These are phyloP conservation scores for Gremmenia infestans DNA, from an alignment of 2,329 filamentous ascomycete species.

Conservation along the genomic window DNA sequence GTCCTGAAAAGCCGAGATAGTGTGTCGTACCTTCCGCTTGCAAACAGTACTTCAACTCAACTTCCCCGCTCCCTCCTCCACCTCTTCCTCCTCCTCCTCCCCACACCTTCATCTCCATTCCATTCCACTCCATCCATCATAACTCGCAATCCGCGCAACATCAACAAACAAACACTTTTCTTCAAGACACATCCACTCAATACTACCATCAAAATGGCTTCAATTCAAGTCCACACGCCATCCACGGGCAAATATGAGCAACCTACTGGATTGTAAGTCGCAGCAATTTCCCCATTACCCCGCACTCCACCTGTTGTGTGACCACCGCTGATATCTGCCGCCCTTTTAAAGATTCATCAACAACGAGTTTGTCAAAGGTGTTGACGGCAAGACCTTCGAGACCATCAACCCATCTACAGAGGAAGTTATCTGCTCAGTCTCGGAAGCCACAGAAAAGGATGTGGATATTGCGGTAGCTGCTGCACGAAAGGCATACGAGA, in stretches of 20 bases:
- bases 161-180: background rate
- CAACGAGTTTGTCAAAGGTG: constrained; percentile 80
- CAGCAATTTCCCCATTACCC: constrained; percentile 8
- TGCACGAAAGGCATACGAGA: constrained; percentile 81
- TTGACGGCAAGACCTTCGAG: constrained; percentile 87
- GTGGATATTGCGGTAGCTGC: constrained; percentile 74
- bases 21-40: background rate
- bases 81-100: background rate
- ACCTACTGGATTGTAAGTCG: constrained; percentile 39
- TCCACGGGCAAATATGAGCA: constrained; percentile 31
- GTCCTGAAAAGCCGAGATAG: background rate
- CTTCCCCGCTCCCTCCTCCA: constrained; percentile 7
- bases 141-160: background rate
- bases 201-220: constrained; percentile 22
- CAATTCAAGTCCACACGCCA: constrained; percentile 27
- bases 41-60: background rate
- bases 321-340: background rate
- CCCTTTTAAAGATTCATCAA: constrained; percentile 62
- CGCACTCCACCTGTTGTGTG: constrained; percentile 6
- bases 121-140: background rate
- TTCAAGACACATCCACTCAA: background rate
- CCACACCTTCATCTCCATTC: background rate
- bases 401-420: constrained; percentile 85
- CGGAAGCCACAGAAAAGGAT: constrained; percentile 86
- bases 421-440: constrained; percentile 75